Conservation (phyloP, 2,329 filamentous ascomycete genomes). For the Shiraia sp. region DNA sequence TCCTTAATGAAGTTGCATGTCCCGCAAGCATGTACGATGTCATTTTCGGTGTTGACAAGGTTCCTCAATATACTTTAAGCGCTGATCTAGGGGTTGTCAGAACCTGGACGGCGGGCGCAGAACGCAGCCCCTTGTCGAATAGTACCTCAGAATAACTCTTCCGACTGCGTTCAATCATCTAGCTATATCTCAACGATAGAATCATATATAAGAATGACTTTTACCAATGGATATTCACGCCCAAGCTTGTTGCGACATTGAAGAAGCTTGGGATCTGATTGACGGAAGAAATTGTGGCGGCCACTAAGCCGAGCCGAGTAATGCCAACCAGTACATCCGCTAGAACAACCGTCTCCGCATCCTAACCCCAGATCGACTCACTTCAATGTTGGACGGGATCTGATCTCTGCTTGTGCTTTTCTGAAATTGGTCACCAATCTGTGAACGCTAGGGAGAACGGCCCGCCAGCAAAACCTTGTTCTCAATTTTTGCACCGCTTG, state of each 20-base stretch:
- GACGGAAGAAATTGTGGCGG: constrained; percentile 32
- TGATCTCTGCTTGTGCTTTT: background rate
- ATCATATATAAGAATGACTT: background rate
- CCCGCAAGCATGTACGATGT: constrained; percentile 7
- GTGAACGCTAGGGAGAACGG: too few species aligned
- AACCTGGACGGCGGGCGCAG: constrained; percentile 1
- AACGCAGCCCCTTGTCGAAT: background rate
- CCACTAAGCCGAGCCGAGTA: constrained; percentile 13
- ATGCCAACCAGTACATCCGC: constrained; percentile 11
- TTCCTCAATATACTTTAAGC: background rate
- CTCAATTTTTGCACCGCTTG: too few species aligned
- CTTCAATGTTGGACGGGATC: background rate
- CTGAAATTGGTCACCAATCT: too few species aligned
- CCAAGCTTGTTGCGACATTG: background rate
- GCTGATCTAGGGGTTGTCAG: background rate
- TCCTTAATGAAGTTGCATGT: constrained; percentile 17
- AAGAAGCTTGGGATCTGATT: constrained; percentile 17
- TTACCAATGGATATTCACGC: background rate
- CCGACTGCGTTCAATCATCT: too few species aligned
- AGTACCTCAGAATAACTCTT: background rate
- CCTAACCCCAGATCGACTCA: constrained; percentile 19
- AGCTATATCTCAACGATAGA: background rate
- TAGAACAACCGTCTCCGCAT: constrained; percentile 16
- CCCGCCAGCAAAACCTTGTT: too few species aligned
- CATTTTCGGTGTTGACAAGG: background rate